A percentile compares a stretch with the other conserved stretches of the same genome.
Conservation (phyloP, 2,329 filamentous ascomycete species). For the Cladosporium sp. region DNA sequence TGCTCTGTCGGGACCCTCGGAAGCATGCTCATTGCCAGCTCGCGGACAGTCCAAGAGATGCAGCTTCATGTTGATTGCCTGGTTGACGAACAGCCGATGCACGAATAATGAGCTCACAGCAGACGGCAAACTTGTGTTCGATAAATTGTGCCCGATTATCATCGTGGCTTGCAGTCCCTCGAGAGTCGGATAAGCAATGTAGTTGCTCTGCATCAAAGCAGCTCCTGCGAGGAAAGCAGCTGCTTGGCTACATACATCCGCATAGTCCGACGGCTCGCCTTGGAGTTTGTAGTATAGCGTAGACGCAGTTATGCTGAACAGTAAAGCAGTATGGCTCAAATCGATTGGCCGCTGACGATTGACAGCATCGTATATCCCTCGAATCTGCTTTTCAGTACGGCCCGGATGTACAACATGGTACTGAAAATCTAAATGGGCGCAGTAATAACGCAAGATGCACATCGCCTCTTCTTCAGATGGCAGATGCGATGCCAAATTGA, state of each 20-base stretch:
- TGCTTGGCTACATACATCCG: not conserved
- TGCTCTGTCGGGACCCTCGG: not conserved
- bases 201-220: slow-evolving; percentile 3
- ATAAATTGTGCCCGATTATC: not conserved
- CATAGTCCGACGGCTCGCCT: not conserved
- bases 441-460: not conserved
- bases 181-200: not conserved
- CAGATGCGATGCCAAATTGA: not conserved
- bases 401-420: not conserved
- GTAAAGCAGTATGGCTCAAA: not conserved
- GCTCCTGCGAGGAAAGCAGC: not conserved
- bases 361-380: not conserved
- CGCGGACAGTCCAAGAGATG: slow-evolving; percentile 2
- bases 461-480: not conserved
- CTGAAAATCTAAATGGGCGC: slow-evolving; percentile 2
- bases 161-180: slow-evolving; percentile 4
- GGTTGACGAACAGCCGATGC: not conserved
- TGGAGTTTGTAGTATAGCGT: not conserved
- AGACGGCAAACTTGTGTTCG: not conserved
- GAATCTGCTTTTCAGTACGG: not conserved
- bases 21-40: too few relatives aligned
- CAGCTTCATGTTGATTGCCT: not conserved
- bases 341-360: not conserved
- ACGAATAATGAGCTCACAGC: slow-evolving; percentile 2
- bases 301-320: slow-evolving; percentile 3